Base-by-base conservation (phyloP, 192 early-diverging fungal species). In the Pilaira anomala region DNA sequence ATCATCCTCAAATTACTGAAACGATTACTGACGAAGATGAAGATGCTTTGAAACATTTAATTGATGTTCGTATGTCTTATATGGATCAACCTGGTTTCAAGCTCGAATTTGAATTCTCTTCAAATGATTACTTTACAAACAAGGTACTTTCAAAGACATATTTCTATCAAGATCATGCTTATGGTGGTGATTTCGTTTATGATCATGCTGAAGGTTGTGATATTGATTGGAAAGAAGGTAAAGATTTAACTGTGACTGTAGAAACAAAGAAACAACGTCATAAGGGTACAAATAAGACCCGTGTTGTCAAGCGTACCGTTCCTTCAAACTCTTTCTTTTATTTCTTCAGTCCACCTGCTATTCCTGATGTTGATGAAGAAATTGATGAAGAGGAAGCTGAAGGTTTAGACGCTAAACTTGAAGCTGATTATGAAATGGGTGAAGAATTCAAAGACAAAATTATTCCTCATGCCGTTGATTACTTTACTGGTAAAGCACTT, bases 181-280 rank as follows among this genome's bases (percentile, higher is more conserved):
- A 87, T 75, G 80, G 84, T 39, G 92, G 92, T 51, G 91, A 93
- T 67, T 87, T 95, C 54, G 83, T 96, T 62, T 97, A 93, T 74
- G 93, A 93, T 77, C 87, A 88, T 75, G 94, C 95, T 25, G 88
- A 94, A 76, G 97, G 94, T 46, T 88, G 88, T 46, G 78, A 88
- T 58, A 95, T 99, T 65, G 71, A 91, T 52, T 99, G 97, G 97
- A 98, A 98, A 78, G 92, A 95, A 59, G 94, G 89, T 69, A 92
- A 97, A 83, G 89, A 98, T 78, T 83, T 99, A 41, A 88, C 88
- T 61, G 86, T 97, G 49, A 94, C 84, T 5, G 80, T 97, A 58
- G 95, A 99, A 82, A 90, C 93, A 76, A 96, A 94, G 85, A 98
- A 95, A 80, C 97, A 99, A 85, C 93, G 96, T 60, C 94, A 97